Percentiles rank a stretch among this genome's conserved stretches.
phyloP scores from a whole-genome alignment of 2,329 filamentous ascomycete species.

The Pseudofabraea citricarpa region DNA sequence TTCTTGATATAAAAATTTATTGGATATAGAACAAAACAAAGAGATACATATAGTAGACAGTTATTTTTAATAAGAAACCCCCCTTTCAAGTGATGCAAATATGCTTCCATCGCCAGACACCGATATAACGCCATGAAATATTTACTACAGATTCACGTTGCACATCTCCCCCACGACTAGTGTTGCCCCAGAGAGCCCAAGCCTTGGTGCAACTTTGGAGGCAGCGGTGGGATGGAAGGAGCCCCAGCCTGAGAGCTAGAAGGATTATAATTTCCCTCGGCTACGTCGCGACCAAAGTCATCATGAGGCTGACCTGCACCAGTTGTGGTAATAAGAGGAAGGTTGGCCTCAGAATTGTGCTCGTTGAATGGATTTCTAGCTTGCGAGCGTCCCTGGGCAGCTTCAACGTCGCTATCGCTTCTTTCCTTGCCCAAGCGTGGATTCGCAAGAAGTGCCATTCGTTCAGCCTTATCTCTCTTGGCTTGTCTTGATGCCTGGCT shows the following conservation, averaged over 20 bases:
- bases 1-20: too few relatives aligned
- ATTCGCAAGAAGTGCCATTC: background rate
- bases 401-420: slow-evolving; percentile 7
- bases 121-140: too few relatives aligned
- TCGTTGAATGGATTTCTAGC: background rate
- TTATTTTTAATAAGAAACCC: too few relatives aligned
- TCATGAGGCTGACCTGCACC: slow-evolving; percentile 5
- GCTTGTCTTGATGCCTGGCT: background rate
- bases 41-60: too few relatives aligned
- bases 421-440: background rate
- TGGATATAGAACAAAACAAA: too few relatives aligned
- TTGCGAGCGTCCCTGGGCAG: slow-evolving; percentile 5
- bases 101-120: too few relatives aligned
- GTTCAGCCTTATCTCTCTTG: slow-evolving; percentile 1
- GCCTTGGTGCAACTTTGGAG: slow-evolving; percentile 14
- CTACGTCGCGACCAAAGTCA: slow-evolving; percentile 7
- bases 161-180: too few relatives aligned
- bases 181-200: slow-evolving; percentile 13
- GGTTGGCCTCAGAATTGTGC: slow-evolving; percentile 6
- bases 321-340: slow-evolving; percentile 11
- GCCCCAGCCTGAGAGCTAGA: background rate
- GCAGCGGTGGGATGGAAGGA: slow-evolving; percentile 3
- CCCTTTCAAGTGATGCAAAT: too few relatives aligned
- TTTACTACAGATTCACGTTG: too few relatives aligned
- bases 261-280: slow-evolving; percentile 2